These are phyloP conservation scores for Lentinus polychrous DNA, from an alignment of 1,284 basidiomycete species.

Conservation along the genomic window DNA sequence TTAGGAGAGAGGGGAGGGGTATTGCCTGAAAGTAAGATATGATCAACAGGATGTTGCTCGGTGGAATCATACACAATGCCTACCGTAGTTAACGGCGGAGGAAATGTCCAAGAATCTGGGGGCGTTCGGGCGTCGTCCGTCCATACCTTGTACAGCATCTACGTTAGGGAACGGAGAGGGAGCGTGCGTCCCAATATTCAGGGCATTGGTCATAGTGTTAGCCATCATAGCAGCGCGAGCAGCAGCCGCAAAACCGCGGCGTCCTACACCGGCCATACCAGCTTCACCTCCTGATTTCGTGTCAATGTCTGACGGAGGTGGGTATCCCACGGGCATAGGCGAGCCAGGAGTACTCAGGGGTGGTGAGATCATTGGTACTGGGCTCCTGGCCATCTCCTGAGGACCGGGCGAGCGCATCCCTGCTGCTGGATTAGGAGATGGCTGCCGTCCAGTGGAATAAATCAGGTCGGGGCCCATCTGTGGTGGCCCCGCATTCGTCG, in stretches of 20 bases:
- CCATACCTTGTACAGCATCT: slow-evolving; percentile 22
- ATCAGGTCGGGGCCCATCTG: slow-evolving; percentile 17
- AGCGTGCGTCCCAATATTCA: neutral
- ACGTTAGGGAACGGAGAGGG: slow-evolving; percentile 10
- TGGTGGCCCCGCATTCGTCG: slow-evolving; percentile 15
- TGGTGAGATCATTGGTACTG: slow-evolving; percentile 1
- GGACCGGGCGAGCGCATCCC: neutral
- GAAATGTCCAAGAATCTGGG: slow-evolving; percentile 49
- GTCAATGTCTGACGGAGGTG: slow-evolving; percentile 36
- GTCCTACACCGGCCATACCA: slow-evolving; percentile 86
- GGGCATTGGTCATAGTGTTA: slow-evolving; percentile 14
- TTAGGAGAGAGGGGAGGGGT: slow-evolving; percentile 31
- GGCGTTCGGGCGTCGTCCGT: slow-evolving; percentile 34
- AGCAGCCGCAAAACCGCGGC: slow-evolving; percentile 78
- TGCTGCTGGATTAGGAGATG: slow-evolving; percentile 4
- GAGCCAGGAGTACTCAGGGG: neutral
- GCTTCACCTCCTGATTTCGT: slow-evolving; percentile 74
- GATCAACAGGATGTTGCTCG: neutral
- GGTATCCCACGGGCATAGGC: neutral
- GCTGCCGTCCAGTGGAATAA: slow-evolving; percentile 15
- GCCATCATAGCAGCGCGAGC: slow-evolving; percentile 64
- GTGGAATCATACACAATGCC: slow-evolving; percentile 8
- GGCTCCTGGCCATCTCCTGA: slow-evolving; percentile 6
- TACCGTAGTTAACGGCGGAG: slow-evolving; percentile 21
- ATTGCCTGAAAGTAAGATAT: slow-evolving; percentile 12